phyloP scores from a whole-genome alignment of 164 flowering plant genomes.

The Aristolochia contorta region DNA sequence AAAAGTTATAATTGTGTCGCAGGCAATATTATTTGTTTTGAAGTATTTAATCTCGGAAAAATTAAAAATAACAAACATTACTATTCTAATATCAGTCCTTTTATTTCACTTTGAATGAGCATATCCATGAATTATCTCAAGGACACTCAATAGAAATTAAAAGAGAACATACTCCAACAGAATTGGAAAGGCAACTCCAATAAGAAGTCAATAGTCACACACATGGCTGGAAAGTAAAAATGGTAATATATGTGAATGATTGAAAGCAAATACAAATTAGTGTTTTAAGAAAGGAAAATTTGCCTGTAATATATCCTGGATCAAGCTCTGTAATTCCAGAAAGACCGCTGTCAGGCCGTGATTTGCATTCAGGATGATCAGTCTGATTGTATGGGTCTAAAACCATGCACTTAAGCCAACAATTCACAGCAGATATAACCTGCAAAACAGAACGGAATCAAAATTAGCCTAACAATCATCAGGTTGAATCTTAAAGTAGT shows the following conservation, averaged over 20 bases:
- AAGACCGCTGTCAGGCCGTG: constrained; percentile 97
- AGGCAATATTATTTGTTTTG: no score
- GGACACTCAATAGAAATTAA: neutral
- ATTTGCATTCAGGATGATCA: constrained; percentile 93
- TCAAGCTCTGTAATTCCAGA: constrained; percentile 97
- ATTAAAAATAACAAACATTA: no score
- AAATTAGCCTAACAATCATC: no score
- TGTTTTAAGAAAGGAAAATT: neutral
- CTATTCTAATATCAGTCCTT: no score
- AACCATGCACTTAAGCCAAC: constrained; percentile 95
- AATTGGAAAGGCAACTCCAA: neutral
- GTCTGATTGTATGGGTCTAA: constrained; percentile 96
- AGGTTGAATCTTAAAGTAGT: no score
- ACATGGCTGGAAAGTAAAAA: no score
- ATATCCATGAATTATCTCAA: no score
- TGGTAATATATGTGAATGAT: neutral
- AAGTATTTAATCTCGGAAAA: no score
- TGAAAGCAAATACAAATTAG: neutral
- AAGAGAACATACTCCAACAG: neutral
- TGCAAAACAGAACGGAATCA: constrained; percentile 20
- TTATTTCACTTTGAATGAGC: no score
- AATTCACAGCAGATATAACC: constrained; percentile 93
- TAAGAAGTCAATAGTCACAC: neutral
- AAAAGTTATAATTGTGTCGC: no score
- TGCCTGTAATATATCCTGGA: constrained; percentile 97